Conservation (phyloP, 2,329 filamentous ascomycete genomes). For the Dactylellina drechsleri region DNA sequence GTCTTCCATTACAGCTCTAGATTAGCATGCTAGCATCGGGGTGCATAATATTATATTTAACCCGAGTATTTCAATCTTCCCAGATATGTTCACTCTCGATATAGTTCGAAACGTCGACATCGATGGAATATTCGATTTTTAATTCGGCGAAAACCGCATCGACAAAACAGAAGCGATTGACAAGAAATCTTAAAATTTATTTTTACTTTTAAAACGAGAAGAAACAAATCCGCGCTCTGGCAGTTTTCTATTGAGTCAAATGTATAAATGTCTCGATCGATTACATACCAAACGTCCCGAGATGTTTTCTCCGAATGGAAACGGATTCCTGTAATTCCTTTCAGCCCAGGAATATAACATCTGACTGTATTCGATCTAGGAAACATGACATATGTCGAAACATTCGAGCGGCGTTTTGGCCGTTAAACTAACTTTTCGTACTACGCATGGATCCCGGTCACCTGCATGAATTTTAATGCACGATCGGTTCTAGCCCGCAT, state of each 20-base stretch:
- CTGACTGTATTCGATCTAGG: too few species aligned
- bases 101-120: not conserved
- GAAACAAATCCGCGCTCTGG: too few species aligned
- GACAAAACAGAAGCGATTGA: not conserved
- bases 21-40: too few species aligned
- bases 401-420: not conserved
- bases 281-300: constrained; percentile 2
- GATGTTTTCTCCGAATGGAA: constrained; percentile 20
- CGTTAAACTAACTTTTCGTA: constrained; percentile 11
- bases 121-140: not conserved
- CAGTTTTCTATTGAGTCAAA: too few species aligned
- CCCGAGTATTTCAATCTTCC: too few species aligned
- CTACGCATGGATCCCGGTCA: constrained; percentile 15
- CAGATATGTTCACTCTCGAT: too few species aligned
- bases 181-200: too few species aligned
- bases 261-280: constrained; percentile 2
- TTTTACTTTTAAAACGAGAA: too few species aligned
- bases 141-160: constrained; percentile 20
- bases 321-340: not conserved
- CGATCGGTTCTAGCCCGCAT: constrained; percentile 29
- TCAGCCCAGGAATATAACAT: too few species aligned
- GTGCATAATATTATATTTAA: too few species aligned
- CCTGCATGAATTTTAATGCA: constrained; percentile 32
- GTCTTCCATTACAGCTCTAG: too few species aligned
- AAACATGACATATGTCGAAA: too few species aligned